phyloP scores from a whole-genome alignment of 129 eudicot species.

The Flaveria robusta region DNA sequence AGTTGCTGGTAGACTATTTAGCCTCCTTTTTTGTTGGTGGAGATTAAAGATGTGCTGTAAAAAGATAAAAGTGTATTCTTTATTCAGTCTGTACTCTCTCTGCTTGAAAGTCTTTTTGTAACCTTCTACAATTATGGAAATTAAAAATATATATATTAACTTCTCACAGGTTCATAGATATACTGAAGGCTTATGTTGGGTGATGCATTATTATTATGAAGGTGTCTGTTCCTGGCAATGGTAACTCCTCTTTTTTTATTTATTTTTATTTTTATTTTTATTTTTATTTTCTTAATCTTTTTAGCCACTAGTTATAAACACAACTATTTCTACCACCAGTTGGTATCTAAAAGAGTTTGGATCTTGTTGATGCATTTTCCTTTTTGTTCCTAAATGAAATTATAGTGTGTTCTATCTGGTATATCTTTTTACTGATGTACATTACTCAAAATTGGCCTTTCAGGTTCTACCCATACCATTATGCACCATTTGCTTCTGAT shows the following conservation, averaged over 20 bases:
- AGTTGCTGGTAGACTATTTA: neutral
- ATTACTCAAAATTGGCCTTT: conserved; percentile 15
- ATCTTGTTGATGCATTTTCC: conserved; percentile 16
- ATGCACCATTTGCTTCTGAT: conserved; percentile 99
- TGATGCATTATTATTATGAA: conserved; percentile 98
- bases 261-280: no score
- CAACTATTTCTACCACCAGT: neutral
- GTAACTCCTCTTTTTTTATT: conserved; percentile 35
- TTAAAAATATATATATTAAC: neutral
- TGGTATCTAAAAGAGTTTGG: conserved; percentile 18
- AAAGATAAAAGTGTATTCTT: neutral
- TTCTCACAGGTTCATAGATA: conserved; percentile 66
- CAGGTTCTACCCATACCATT: conserved; percentile 99
- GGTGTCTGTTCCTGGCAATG: conserved; percentile 99
- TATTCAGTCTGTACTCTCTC: neutral
- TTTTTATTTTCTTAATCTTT: neutral
- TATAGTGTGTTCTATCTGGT: neutral
- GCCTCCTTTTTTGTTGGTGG: conserved; percentile 5
- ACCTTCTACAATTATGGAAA: conserved; percentile 12
- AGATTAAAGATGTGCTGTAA: neutral
- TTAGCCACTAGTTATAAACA: neutral
- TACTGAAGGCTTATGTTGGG: conserved; percentile 98
- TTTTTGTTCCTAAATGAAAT: neutral
- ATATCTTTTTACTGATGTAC: neutral
- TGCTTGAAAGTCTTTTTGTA: conserved; percentile 2